Evolutionary conservation across 495 filamentous ascomycete genomes (phyloP), one percentile per base, ranked within the genome.

Genomic region (Podospora fimiseda): DNA sequence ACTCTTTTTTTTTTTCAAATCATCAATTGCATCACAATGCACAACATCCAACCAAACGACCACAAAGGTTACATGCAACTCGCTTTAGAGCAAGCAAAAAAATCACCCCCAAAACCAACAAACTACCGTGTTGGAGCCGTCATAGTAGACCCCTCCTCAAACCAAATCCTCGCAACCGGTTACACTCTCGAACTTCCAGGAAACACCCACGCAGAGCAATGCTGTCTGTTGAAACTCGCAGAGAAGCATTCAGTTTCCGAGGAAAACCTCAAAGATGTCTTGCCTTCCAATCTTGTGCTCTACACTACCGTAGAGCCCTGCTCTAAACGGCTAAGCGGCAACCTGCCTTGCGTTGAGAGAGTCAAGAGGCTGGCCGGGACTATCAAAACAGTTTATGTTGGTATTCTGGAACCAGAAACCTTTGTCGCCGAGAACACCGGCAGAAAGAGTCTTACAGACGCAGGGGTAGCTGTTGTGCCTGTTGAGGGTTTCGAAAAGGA

Each of bases 271-370:
- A 68, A 60, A 14, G 65, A 77, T 11, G 75, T 79, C 0, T 73
- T 93, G 0, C 80, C 83, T 0, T 51, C 64, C 14, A 62, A 67
- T 19, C 73, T 86, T 2, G 77, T 82, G 9, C 73, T 98, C 24
- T 97, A 96, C 65, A 95, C 94, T 1, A 96, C 90, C 0, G 87
- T 98, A 74, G 93, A 97, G 70, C 93, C 93, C 1, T 98, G 93
- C 68, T 86, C 79, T 38, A 79, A 86, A 56, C 74, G 93, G 43
- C 67, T 93, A 23, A 90, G 84, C 40, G 91, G 90, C 2, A 93
- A 96, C 65, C 57, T 77, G 33, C 82, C 89, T 0, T 98, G 93
- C 60, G 86, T 88, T 9, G 81, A 95, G 56, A 76, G 91, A 50
- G 91, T 97, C 48, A 65, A 90, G 48, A 68, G 72, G 38, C 81